Evolutionary conservation across 257 asterid species (phyloP).

Genomic region (Gentiana straminea): DNA sequence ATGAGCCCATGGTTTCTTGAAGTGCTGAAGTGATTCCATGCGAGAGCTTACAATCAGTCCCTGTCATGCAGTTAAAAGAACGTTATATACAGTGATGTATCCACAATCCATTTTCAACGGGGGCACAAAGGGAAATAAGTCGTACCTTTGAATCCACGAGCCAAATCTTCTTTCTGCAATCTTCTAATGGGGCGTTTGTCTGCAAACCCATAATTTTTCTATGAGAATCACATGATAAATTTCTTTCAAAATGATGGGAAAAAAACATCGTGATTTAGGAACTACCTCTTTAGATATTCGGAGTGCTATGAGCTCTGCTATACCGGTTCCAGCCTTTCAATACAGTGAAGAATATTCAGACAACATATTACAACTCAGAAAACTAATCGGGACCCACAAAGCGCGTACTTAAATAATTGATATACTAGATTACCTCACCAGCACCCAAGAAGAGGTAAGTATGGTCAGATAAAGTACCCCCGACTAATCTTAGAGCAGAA

Average conservation of each 20-base stretch:
- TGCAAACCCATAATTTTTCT: constrained; percentile 15
- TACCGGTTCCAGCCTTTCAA: constrained; percentile 91
- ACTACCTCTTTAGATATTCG: constrained; percentile 61
- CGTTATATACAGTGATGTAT: no score
- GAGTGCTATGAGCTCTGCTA: constrained; percentile 94
- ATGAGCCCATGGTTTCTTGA: constrained; percentile 86
- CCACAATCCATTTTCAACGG: no score
- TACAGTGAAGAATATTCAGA: constrained; percentile 17
- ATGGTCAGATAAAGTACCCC: constrained; percentile 72
- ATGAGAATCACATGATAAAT: background rate
- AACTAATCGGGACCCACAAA: no score
- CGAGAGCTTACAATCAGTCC: constrained; percentile 74
- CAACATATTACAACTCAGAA: constrained; percentile 3
- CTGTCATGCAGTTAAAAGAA: constrained; percentile 22
- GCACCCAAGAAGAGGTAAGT: constrained; percentile 96
- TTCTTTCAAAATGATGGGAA: no score
- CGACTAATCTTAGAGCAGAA: constrained; percentile 52
- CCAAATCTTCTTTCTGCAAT: constrained; percentile 81
- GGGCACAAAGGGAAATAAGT: no score
- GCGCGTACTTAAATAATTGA: no score
- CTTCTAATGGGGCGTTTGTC: constrained; percentile 54
- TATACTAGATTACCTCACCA: constrained; percentile 57
- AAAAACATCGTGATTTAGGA: constrained; percentile 2
- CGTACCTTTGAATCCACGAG: constrained; percentile 83
- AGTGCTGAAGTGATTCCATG: constrained; percentile 79